Base-by-base conservation (phyloP, 164 flowering plant genomes). In the Vitis riparia region DNA sequence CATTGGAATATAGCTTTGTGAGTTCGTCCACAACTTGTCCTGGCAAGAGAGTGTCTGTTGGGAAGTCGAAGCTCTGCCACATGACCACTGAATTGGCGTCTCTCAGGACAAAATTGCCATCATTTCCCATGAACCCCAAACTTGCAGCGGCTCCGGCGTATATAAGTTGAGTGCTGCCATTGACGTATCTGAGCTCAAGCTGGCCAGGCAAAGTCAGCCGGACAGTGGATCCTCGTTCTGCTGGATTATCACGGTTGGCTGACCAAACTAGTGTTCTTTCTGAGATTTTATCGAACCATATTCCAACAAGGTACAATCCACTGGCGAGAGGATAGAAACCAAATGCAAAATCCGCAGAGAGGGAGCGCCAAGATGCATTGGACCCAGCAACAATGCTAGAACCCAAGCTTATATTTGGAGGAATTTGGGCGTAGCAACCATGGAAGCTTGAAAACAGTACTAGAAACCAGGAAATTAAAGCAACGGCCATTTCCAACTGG, bases 11-110 rank as follows among this genome's bases (percentile, higher is more conserved):
- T 5, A 76, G 69, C 44, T 8, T 14, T 14, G 56, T 16, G 48
- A 49, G 60, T 5, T 0, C 6, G 1, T 1, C 0, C 9, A 76
- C 19, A 44, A 8, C 51, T 63, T 79, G 82, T 32, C 79, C 75
- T 1, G 77, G 79, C 5, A 79, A 13, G 56, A 79, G 17, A 17
- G 79, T 76, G 59, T 79, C 77, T 9, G 78, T 72, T 15, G 82
- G 79, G 27, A 19, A 67, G 51, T 67, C 70, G 55, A 79, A 79
- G 66, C 79, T 79, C 65, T 70, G 64, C 82, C 79, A 79, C 8
- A 72, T 10, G 16, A 59, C 49, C 1, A 0, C 1, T 8, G 77
- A 37, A 37, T 14, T 16, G 10, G 68, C 49, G 59, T 70, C 57
- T 55, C n/a, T 55, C 49, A 79, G n/a, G 11, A 79, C 77, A 30